A percentile compares a stretch with the other conserved stretches of the same genome.
These are phyloP conservation scores for Saccharomyces paradoxus DNA, from an alignment of 805 yeast species.

Conservation along the genomic window DNA sequence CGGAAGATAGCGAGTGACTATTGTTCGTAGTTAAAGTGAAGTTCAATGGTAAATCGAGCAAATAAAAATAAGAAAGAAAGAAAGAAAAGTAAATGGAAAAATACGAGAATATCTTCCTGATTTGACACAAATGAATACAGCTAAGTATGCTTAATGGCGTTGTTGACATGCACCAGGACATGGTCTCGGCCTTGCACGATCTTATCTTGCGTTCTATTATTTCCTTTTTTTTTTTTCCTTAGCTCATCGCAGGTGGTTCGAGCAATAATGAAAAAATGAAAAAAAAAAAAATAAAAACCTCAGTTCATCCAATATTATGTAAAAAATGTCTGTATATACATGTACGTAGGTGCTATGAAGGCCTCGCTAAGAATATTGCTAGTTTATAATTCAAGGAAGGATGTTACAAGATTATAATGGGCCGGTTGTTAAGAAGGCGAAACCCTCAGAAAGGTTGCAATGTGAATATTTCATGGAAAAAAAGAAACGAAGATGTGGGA, in stretches of 20 bases:
- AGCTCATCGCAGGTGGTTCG: neutral
- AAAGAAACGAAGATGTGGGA: conserved; percentile 28
- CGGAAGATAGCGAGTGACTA: neutral
- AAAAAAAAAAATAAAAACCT: neutral
- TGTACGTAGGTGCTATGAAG: neutral
- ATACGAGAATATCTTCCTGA: too few species aligned
- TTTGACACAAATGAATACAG: too few species aligned
- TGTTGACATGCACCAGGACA: too few species aligned
- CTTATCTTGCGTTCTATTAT: neutral
- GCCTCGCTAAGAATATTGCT: neutral
- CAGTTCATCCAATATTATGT: neutral
- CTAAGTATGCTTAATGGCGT: too few species aligned
- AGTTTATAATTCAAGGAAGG: neutral
- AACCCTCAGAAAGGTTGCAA: conserved; percentile 9
- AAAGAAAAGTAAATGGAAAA: too few species aligned
- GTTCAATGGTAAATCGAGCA: too few species aligned
- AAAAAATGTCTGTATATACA: neutral
- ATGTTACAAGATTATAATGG: neutral
- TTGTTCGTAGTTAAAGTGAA: neutral
- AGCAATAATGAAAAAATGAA: neutral
- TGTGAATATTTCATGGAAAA: conserved; percentile 21
- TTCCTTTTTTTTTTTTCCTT: neutral
- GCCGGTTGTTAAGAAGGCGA: neutral
- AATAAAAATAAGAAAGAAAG: too few species aligned
- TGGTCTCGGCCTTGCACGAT: neutral